A percentile compares a stretch with the other conserved stretches of the same genome.
Conservation (phyloP, 495 filamentous ascomycete species). For the Aspergillus kassunensis region DNA sequence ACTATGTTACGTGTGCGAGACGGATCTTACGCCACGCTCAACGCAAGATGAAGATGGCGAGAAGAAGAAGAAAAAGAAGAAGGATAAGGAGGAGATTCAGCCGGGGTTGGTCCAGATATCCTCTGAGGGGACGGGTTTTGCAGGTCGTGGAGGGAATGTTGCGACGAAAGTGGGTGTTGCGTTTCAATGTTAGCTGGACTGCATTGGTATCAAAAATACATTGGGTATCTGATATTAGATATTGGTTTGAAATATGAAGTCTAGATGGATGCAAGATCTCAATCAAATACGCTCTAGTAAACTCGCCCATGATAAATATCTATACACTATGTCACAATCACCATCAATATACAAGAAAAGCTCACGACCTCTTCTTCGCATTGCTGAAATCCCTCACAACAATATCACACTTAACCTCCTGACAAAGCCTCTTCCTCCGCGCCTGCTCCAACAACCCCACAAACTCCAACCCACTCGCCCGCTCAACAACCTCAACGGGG, state of each 20-base stretch:
- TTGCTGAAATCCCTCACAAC: slow-evolving; percentile 72
- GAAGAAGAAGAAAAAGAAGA: slow-evolving; percentile 36
- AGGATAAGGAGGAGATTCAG: slow-evolving; percentile 49
- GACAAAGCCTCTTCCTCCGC: slow-evolving; percentile 75
- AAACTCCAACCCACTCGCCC: slow-evolving; percentile 89
- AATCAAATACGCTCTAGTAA: too few relatives aligned
- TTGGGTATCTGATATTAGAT: too few relatives aligned
- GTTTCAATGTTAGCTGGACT: slow-evolving; percentile 67
- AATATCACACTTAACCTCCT: slow-evolving; percentile 76
- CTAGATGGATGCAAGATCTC: too few relatives aligned
- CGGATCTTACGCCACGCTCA: slow-evolving; percentile 53
- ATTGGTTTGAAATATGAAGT: too few relatives aligned
- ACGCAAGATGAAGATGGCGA: slow-evolving; percentile 7
- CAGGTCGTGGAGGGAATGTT: slow-evolving; percentile 75
- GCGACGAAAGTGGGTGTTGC: slow-evolving; percentile 76
- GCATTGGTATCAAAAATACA: not conserved
- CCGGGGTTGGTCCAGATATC: slow-evolving; percentile 81
- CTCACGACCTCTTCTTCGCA: not conserved
- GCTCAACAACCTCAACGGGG: slow-evolving; percentile 84
- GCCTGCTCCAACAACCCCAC: slow-evolving; percentile 67
- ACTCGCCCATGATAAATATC: too few relatives aligned
- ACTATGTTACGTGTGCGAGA: slow-evolving; percentile 85
- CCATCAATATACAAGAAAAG: too few relatives aligned
- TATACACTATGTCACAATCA: too few relatives aligned
- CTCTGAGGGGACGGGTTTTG: slow-evolving; percentile 91